Evolutionary conservation across 495 filamentous ascomycete species (phyloP), one percentile per base, ranked within the genome.

Genomic region (Penicillium fimorum): DNA sequence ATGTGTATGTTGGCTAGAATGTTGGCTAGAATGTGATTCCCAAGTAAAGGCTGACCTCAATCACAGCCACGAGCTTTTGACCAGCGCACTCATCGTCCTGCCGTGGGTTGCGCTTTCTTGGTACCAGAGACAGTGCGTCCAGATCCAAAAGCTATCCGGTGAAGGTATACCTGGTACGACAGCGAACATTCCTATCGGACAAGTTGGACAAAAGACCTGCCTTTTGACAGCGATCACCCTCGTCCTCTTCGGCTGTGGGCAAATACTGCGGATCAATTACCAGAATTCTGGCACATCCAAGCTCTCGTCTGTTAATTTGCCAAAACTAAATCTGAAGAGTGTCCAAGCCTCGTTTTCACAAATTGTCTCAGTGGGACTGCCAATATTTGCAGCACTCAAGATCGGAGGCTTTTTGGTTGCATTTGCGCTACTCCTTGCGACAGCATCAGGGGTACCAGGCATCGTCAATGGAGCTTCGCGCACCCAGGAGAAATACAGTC

Each of bases 371-470:
- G 64, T 85, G 30, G 76, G 72, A 20, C 59, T 86, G 20, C 84
- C 84, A 0, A 79, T 83, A 55, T 85, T 82, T 57, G 81, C 83
- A 20, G 61, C 79, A 0, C 66, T 83, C 60, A 77, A 83, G 35
- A 64, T 86, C 18, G 84, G 84, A 22, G 82, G 78, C 6, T 72
- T 79, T 51, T 65, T 80, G 27, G 78, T 80, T 10, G 78, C 79
- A 8, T 71, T 85, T 30, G 54, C 77, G 4, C 58, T 85, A 33
- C 66, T 83, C 37, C 67, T 78, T 40, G 73, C 75, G 44, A 53
- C 74, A 3, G 76, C 77, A 27, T 73, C 78, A 25, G 73, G 75
- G 1, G 30, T 77, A 15, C 71, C 76, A 12, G 64, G 59, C 24
- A 9, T 74, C n/a, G 30, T 72, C 11, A 45, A 50, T 17, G 10